Base-by-base conservation (phyloP, 805 yeast genomes). In the Metschnikowia santaceciliae region DNA sequence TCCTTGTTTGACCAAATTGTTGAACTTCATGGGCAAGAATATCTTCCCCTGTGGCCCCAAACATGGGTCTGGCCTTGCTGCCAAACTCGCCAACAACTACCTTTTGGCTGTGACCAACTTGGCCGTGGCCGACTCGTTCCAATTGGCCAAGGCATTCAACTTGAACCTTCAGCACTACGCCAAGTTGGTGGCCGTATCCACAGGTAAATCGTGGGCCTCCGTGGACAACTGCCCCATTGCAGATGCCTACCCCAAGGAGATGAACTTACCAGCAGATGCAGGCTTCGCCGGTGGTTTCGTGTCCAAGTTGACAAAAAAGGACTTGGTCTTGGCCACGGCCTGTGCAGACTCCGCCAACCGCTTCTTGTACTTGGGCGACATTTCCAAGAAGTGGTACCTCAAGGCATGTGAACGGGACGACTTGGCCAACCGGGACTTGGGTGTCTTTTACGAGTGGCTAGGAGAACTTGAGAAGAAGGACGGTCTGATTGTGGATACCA, bases 61-160 rank as follows among this genome's bases (percentile, higher is more conserved):
- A 32, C 80, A 77, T 51, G 82, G 82, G 15, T 57, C 77, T 2
- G 83, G 83, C 4, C 68, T 79, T 48, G 81, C 81, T 32, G 83
- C 83, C 15, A 79, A 79, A 57, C 68, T 79, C 54, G 73, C 81
- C 40, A 79, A 79, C 63, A 79, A 79, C 62, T 79, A 79, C 58
- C 67, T 79, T 45, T 67, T 79, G 53, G 83, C 83, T 1, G 68
- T 79, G 30, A 75, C 79, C 32, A 79, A 79, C 62, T 68, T 79
- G 56, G 82, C 82, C 0, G 79, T 78, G 13, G 76, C 80, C 8
- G 83, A 79, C 57, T 78, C 81, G 7, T 78, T 79, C 67, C 80
- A 76, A 52, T 66, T 79, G 52, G 83, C 83, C 22, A 68, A 69
- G 50, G 65, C 77, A 13, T 72, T 77, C 50, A 79, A 80, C 6